Evolutionary conservation across 1,284 basidiomycete genomes (phyloP), one percentile per base, ranked within the genome.

Genomic region (Psilocybe mexicana): DNA sequence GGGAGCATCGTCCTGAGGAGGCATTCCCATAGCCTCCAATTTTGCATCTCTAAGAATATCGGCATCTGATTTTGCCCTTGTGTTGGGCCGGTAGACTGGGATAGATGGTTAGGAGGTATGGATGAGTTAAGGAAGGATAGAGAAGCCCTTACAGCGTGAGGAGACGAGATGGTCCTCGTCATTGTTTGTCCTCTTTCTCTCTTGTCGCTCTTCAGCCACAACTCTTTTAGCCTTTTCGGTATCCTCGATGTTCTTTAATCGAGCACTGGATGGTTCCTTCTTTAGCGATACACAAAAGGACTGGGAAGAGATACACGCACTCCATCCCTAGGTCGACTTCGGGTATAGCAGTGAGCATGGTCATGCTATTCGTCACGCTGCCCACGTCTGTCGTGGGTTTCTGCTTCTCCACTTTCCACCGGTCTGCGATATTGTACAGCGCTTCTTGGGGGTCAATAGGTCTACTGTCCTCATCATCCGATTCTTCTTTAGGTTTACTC

Each of bases 301-400:
- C 45, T 2, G 42, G 3, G 59, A 38, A n/a, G 38, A 35, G 25
- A 50, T n/a, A 28, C 1, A 85, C 92, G 67, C 67, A 96, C 94
- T 98, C 95, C 88, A 98, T 98, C 55, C 96, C 96, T 4, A 99
- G 79, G 72, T 99, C 96, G 3, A 98, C 93, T 70, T 98, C 96
- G 0, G 96, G 96, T 64, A 99, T 95, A 33, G 93, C 93, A 11
- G 93, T 96, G 57, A 99, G 79, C 96, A 98, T 98, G 3, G 93
- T 87, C 68, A 96, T 70, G 67, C 91, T 94, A 63, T 93, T 93
- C 1, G 94, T 94, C 18, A 98, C 93, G 69, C 86, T 97, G 6
- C 96, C 96, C 65, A 97, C 96, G 62, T 96, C 90, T 4, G 80
- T 75, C 55, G 80, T 77, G 8, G 76, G 72, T 59, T 79, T 77